A percentile compares a stretch with the other conserved stretches of the same genome.
Conservation (phyloP, 495 filamentous ascomycete species). For the Penicillium pancosmium region DNA sequence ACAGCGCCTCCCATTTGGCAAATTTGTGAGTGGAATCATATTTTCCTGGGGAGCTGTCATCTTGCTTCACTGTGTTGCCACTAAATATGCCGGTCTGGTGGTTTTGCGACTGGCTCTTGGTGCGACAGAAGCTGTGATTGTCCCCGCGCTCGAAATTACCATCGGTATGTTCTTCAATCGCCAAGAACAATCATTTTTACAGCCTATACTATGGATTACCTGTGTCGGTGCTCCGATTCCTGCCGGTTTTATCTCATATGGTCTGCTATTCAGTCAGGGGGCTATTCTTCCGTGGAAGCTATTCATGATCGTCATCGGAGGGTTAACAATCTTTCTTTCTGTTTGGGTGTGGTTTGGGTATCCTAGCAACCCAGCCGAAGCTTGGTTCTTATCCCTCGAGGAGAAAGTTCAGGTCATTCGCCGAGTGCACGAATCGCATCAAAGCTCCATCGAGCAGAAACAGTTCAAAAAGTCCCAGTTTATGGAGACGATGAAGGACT, state of each 20-base stretch:
- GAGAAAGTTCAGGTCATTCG: constrained; percentile 21
- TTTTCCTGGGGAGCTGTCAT: constrained; percentile 26
- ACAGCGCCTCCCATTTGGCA: constrained; percentile 29
- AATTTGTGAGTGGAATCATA: constrained; percentile 20
- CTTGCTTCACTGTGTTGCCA: constrained; percentile 25
- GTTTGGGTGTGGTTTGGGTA: constrained; percentile 20
- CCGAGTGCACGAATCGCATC: constrained; percentile 17
- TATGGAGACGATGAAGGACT: constrained; percentile 22
- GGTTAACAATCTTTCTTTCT: constrained; percentile 22
- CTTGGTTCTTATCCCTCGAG: constrained; percentile 18
- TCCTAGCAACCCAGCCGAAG: constrained; percentile 22
- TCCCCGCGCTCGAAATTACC: constrained; percentile 31
- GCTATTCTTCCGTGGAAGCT: constrained; percentile 29
- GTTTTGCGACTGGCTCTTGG: constrained; percentile 27
- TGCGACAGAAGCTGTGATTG: constrained; percentile 22
- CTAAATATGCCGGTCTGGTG: constrained; percentile 23
- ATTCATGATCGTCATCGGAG: constrained; percentile 32
- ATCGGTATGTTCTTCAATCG: constrained; percentile 33
- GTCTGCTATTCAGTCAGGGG: constrained; percentile 22
- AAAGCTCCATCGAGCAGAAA: constrained; percentile 29
- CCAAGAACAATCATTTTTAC: constrained; percentile 24
- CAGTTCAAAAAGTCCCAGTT: constrained; percentile 27
- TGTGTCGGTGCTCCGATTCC: constrained; percentile 21
- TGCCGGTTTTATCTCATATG: constrained; percentile 31
- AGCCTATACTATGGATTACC: constrained; percentile 29